Base-by-base conservation (phyloP, 805 yeast genomes). In the Ogataea henricii region DNA sequence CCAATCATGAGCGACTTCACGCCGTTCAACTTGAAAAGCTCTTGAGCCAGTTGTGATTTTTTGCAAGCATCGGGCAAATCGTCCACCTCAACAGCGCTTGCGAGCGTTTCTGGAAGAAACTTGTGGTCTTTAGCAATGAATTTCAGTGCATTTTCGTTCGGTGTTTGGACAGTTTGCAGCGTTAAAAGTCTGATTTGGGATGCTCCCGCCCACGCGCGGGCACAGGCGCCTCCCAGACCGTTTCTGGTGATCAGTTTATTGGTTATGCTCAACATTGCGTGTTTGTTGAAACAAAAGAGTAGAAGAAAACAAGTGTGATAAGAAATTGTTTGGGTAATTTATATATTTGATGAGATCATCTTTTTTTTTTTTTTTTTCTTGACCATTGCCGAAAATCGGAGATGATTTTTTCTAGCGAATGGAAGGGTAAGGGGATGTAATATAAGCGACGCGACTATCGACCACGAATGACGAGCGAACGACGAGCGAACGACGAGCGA, bases 1-100 rank as follows among this genome's bases (percentile, higher is more conserved):
- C 92, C 92, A 55, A 87, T 78, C 82, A 87, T 78, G 16, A 87
- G 68, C 0, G 89, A 81, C 55, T 73, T 81, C n/a, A 86, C 86
- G 0, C 86, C 87, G 56, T 82, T 70, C 18, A 80, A 47, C 52
- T 76, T 74, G 73, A 85, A 83, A 22, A 86, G 63, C 50, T 76
- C 74, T 34, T 76, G 66, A 1, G 89, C 89, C 40, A 86, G 66
- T 7, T 87, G 88, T 0, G 91, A 85, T 55, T 71, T 74, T 9
- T 74, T 76, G 17, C 72, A 69, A 0, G 84, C 83, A 47, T 76
- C 82, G n/a, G 77, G 65, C 5, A 80, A 59, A 14, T 77, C 71
- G 7, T 79, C 78, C 54, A 80, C 73, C 52, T 80, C 83, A 41
- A 79, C 72, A 0, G 83, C 79, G 50, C 69, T 71, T 8, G 58